Base-by-base conservation (phyloP, 805 yeast species). In the Tetrapisispora taiwanensis region DNA sequence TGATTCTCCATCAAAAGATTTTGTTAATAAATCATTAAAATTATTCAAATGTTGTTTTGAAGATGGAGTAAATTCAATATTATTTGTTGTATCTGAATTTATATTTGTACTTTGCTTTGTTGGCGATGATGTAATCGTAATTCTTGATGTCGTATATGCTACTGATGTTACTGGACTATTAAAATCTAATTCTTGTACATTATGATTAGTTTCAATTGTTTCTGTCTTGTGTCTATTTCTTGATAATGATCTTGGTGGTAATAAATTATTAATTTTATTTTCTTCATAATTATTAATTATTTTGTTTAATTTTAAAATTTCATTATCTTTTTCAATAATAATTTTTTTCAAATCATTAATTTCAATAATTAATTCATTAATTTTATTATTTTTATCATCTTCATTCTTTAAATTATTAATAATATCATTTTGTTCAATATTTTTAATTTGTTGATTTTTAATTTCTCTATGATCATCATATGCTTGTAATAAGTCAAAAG, bases 101-200 rank as follows among this genome's bases (percentile, higher is more conserved):
- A 17, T 14, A 24, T 7, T 9, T 14, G 26, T 22, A 8, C 26
- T 36, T 19, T 24, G 33, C n/a, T 43, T 55, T 33, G 50, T 53
- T 17, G 66, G 63, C 14, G 65, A 59, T 19, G 65, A 59, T 17
- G 56, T 48, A 7, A 62, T 61, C n/a, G 60, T 52, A 15, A 63
- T 62, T 44, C 68, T 56, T 1, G 68, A 63, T 1, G 64, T 63
- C 9, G 65, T 63, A 34, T 63, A 63, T 1, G 63, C 50, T 3
- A 59, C 61, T 1, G 68, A 63, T 0, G 66, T 51, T 2, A 66
- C 66, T 14, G 68, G 67, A 42, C 34, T 30, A 20, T 30, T 22
- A 13, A 39, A 14, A 30, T 30, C 20, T 3, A 24, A 24, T 6
- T 36, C 36, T 4, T 30, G 12, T 3, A 17, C 39, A 4, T 28